phyloP scores from a whole-genome alignment of 257 asterid species.

The Gentiana straminea region DNA sequence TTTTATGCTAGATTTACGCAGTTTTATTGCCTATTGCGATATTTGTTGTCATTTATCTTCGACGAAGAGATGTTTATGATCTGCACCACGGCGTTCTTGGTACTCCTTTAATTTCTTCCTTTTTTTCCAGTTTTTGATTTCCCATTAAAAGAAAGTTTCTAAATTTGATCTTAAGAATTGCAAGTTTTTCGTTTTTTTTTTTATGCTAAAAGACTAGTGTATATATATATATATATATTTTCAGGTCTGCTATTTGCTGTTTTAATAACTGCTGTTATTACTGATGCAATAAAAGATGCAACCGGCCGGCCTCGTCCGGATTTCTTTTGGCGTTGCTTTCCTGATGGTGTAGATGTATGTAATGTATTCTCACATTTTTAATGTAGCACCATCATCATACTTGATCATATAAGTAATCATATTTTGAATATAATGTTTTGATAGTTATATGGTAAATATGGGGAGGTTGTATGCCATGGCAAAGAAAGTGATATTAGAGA shows the following conservation, averaged over 20 bases:
- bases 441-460: constrained; percentile 51
- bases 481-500: constrained; percentile 51
- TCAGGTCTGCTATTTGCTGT: constrained; percentile 67
- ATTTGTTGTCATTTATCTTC: constrained; percentile 51
- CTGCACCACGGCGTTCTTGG: constrained; percentile 73
- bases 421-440: not conserved
- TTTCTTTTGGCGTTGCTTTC: constrained; percentile 93
- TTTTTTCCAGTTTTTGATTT: not conserved
- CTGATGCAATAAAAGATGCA: constrained; percentile 74
- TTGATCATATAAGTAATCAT: not conserved
- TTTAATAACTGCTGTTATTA: constrained; percentile 67
- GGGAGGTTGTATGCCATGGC: constrained; percentile 68
- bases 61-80: constrained; percentile 69
- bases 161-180: too few species aligned
- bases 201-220: too few species aligned
- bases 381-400: too few species aligned
- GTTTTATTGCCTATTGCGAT: constrained; percentile 54
- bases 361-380: constrained; percentile 6
- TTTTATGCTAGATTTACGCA: constrained; percentile 44
- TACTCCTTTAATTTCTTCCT: constrained; percentile 12
- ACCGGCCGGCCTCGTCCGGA: constrained; percentile 86
- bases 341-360: constrained; percentile 61
- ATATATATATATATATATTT: constrained; percentile 4
- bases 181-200: too few species aligned
- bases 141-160: not conserved